Evolutionary conservation across 2,329 filamentous ascomycete genomes (phyloP), one percentile per base, ranked within the genome.

Genomic region (Bipolaris bicolor): DNA sequence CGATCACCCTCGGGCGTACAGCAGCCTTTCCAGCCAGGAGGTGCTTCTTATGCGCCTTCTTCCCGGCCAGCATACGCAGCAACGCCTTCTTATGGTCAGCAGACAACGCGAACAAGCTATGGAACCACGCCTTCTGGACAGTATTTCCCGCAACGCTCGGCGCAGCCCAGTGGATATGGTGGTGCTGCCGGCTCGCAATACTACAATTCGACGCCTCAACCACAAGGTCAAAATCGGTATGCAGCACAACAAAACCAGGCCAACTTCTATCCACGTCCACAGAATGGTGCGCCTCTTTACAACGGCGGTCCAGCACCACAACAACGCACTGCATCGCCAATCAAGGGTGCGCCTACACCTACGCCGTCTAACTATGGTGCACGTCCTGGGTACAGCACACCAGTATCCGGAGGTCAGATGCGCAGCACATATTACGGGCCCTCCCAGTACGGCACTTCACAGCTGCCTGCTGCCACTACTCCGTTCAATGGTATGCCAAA

Each of bases 251-350:
- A 64, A 44, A 52, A 62, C 5, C 69, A 69, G 52, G 72, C 71
- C 40, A 72, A 69, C 11, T 77, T 72, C 58, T 71, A 69, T 26
- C 71, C 71, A 36, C 68, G 74, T 16, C 67, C 74, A 16, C 71
- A 74, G 40, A 72, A 70, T 37, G 68, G 70, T 6, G 68, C 72
- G 6, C 69, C 73, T 2, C 69, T 74, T 64, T 76, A 76, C 51
- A 67, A 60, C 18, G 57, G 67, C 3, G 60, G 58, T 4, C 70
- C 64, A 18, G 71, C 68, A 47, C 66, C 69, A 7, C 73, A 73
- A 47, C 62, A 66, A 48, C 74, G 71, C 37, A 76, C 68, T 29
- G 70, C 52, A 1, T 76, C 74, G n/a, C 75, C 75, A 3, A 64
- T 77, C n/a, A 77, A 77, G 52, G 60, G 62, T 11, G 66, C 57